phyloP scores from a whole-genome alignment of 208 protist genomes.

The Trypanosoma rangeli region DNA sequence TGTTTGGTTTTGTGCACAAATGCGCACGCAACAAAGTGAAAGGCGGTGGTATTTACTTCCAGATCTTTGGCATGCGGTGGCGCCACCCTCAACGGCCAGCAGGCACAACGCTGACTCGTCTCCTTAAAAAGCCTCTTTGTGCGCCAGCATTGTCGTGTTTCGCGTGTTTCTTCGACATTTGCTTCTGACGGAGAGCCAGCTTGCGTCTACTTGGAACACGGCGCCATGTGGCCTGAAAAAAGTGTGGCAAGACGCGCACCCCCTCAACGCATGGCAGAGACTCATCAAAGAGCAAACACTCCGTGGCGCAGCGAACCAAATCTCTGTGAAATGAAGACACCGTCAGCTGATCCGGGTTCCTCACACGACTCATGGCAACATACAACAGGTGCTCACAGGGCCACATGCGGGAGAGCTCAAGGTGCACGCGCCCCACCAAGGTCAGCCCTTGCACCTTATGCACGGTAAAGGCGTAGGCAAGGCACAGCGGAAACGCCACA shows the following conservation, averaged over 20 bases:
- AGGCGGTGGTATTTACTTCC: not conserved
- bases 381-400: constrained; percentile 89
- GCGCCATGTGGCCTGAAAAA: constrained; percentile 69
- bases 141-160: not conserved
- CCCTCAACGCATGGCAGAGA: constrained; percentile 49
- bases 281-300: constrained; percentile 81
- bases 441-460: constrained; percentile 92
- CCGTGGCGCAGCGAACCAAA: constrained; percentile 64
- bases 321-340: constrained; percentile 55
- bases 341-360: constrained; percentile 83
- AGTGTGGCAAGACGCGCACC: constrained; percentile 48
- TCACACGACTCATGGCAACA: constrained; percentile 85
- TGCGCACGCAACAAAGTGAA: not conserved
- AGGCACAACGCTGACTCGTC: not conserved
- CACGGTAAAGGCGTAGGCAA: constrained; percentile 92
- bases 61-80: not conserved
- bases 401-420: constrained; percentile 89
- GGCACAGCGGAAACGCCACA: constrained; percentile 70
- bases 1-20: not conserved
- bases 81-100: not conserved
- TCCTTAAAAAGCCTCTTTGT: not conserved
- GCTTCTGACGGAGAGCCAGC: constrained; percentile 32
- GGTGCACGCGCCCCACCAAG: constrained; percentile 78
- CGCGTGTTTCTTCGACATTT: constrained; percentile 23
- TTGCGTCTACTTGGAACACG: constrained; percentile 49